These are phyloP conservation scores for Crassisporium funariophilum DNA, from an alignment of 768 basidiomycete species.

Conservation along the genomic window DNA sequence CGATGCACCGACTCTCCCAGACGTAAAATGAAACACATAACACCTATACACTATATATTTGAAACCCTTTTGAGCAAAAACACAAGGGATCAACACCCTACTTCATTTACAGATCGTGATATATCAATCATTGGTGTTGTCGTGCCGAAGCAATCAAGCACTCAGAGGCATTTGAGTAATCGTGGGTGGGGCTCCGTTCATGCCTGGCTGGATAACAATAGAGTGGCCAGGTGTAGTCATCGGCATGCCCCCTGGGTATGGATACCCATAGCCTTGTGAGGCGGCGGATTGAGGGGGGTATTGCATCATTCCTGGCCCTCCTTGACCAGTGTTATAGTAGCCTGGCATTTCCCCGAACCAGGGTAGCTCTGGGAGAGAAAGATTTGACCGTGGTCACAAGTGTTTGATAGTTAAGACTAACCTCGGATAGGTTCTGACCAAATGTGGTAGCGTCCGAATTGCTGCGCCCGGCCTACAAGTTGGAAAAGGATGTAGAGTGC, in stretches of 20 bases:
- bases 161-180: slow-evolving; percentile 60
- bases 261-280: slow-evolving; percentile 30
- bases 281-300: slow-evolving; percentile 32
- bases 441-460: slow-evolving; percentile 53
- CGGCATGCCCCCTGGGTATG: slow-evolving; percentile 23
- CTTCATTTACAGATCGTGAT: too few species aligned
- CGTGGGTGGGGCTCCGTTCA: slow-evolving; percentile 60
- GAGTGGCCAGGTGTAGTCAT: slow-evolving; percentile 54
- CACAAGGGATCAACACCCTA: too few species aligned
- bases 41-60: too few species aligned
- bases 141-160: too few species aligned
- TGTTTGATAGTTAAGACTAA: slow-evolving; percentile 19
- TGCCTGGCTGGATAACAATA: slow-evolving; percentile 67
- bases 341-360: slow-evolving; percentile 79
- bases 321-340: slow-evolving; percentile 47
- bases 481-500: slow-evolving; percentile 59
- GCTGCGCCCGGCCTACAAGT: slow-evolving; percentile 57
- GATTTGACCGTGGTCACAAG: neutral
- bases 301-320: slow-evolving; percentile 27
- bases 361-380: slow-evolving; percentile 53
- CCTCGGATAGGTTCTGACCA: slow-evolving; percentile 63
- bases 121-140: too few species aligned
- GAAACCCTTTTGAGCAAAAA: too few species aligned
- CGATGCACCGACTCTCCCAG: neutral
- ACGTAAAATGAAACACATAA: slow-evolving; percentile 16